Base-by-base conservation (phyloP, 495 filamentous ascomycete genomes). In the Podospora pseudocomata region DNA sequence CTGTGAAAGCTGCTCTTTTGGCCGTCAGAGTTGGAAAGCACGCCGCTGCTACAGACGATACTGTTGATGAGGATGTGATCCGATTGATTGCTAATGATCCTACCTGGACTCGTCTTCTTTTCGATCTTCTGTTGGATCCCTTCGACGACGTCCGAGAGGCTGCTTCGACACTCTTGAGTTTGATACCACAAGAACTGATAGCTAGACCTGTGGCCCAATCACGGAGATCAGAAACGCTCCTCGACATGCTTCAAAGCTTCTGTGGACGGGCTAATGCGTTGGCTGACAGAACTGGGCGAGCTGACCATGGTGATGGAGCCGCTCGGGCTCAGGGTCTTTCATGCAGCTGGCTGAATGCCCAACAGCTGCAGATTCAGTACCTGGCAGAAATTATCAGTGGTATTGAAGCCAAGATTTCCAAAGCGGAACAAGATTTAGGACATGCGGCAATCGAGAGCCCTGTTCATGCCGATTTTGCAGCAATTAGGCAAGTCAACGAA, bases 61-160 rank as follows among this genome's bases (percentile, higher is more conserved):
- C 11, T 6, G 18, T 76, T 23, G 77, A 79, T 55, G 65, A 61
- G 9, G 75, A 76, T 26, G 66, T 72, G 27, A 70, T 62, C 5
- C 34, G 63, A 30, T 19, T 61, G 5, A 71, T 79, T 13, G 69
- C 68, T 27, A 66, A 44, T 16, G 66, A 73, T 66, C n/a, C 63
- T n/a, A 80, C 82, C 2, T 83, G 93, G 60, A 84, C 91, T 39
- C 82, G 83, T n/a, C 76, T 89, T 20, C 79, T 97, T 7, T 72
- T 93, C 4, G 92, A 97, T 75, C 86, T 95, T 11, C 72, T 97
- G 1, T 79, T 95, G 59, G 90, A 98, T 73, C 91, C 94, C 0
- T 99, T 94, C 72, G 95, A 99, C 68, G 95, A 99, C 80, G 90
- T 98, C 13, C 85, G 95, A 68, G 86, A 86, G 54, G 80, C 80